phyloP scores from a whole-genome alignment of 164 flowering plant genomes.

The Liriodendron chinense region DNA sequence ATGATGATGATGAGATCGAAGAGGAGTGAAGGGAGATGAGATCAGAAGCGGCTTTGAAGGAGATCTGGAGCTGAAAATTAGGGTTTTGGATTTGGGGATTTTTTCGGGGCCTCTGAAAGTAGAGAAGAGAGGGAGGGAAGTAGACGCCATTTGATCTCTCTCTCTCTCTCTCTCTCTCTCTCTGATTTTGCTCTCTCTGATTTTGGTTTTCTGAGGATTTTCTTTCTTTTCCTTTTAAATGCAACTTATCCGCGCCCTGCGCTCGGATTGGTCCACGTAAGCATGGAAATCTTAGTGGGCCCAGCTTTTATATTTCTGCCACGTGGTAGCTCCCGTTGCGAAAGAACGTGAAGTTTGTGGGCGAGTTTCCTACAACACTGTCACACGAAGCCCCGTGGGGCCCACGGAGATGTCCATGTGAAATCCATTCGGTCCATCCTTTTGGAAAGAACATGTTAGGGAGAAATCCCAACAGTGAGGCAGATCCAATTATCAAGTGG shows the following conservation, averaged over 20 bases:
- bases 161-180: background rate
- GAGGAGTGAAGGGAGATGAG: background rate
- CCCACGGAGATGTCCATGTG: too few relatives aligned
- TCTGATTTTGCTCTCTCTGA: too few relatives aligned
- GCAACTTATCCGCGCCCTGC: background rate
- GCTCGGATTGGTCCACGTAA: conserved; percentile 5
- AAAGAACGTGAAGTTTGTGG: too few relatives aligned
- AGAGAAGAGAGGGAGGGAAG: conserved; percentile 21
- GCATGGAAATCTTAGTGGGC: background rate
- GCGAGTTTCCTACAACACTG: too few relatives aligned
- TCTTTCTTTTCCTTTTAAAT: background rate
- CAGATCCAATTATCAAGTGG: too few relatives aligned
- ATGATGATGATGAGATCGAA: conserved; percentile 4
- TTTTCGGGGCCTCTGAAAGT: conserved; percentile 10
- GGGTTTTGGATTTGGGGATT: conserved; percentile 10
- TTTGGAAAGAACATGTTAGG: too few relatives aligned
- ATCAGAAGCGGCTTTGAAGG: conserved; percentile 2
- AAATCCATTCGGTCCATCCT: too few relatives aligned
- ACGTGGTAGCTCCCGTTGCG: too few relatives aligned
- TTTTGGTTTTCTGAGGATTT: too few relatives aligned
- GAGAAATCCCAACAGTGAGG: too few relatives aligned
- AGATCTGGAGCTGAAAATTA: conserved; percentile 3
- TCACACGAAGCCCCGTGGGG: too few relatives aligned
- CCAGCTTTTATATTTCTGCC: background rate
- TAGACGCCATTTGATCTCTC: conserved; percentile 6